Base-by-base conservation (phyloP, 495 filamentous ascomycete species). In the Sordaria brevicollis region DNA sequence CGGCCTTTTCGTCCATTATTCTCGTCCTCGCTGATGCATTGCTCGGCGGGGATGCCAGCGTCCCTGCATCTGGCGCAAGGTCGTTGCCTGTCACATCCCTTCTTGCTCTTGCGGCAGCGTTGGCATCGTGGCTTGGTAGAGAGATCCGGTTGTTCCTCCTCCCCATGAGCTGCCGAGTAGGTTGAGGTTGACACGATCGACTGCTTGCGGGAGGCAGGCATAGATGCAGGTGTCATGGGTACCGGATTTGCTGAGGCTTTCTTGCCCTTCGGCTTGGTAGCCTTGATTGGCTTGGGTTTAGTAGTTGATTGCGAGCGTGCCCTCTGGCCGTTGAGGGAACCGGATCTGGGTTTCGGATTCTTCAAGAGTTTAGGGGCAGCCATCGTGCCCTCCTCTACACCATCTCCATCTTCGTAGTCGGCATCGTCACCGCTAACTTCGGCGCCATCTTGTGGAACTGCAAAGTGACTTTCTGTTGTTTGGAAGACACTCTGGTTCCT, bases 21-120 rank as follows among this genome's bases (percentile, higher is more conserved):
- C 78, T 99, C 95, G 71, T 99, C 96, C 79, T 99, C 95, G 79
- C 93, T 97, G 78, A 98, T 87, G 78, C 95, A 99, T 65, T 92
- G 90, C 43, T 98, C 94, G 67, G 93, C 87, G 65, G 91, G 89
- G 74, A 99, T 91, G 15, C 95, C 95, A 33, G 96, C 95, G 81
- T 99, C 95, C 77, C 92, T 92, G 88, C 95, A 99, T 71, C 95
- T 87, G 39, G 92, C 91, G 76, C 95, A 99, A 11, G 95, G 95
- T 43, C 95, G 89, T 76, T 97, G 93, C 68, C 95, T 89, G 83
- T 99, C 96, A 77, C 95, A 99, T 6, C 95, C 95, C 81, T 99
- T 99, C 86, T 99, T 99, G 79, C 94, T 97, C 87, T 98, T 98
- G 71, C 95, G 90, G 84, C 95, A 99, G 62, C 95, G 92, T 78